Evolutionary conservation across 306 rosid species (phyloP).

Genomic region (Oemleria cerasiformis): DNA sequence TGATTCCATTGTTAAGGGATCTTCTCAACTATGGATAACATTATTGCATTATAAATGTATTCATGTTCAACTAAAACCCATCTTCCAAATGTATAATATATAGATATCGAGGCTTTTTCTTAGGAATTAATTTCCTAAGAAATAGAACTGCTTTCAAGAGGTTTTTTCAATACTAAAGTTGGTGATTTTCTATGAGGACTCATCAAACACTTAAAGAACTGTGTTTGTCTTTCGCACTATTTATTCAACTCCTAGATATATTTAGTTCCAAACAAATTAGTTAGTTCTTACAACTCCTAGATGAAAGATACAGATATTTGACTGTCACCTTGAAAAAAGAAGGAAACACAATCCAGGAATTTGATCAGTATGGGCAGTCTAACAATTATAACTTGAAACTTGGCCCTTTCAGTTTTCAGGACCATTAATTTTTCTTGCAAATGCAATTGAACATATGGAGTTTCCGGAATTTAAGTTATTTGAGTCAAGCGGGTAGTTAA

Average conservation of each 20-base stretch:
- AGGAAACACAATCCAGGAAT: not conserved
- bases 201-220: too few relatives aligned
- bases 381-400: not conserved
- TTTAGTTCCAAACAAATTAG: too few relatives aligned
- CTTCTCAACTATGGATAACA: not conserved
- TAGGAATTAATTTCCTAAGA: too few relatives aligned
- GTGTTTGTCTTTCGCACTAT: too few relatives aligned
- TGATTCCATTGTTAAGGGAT: not conserved
- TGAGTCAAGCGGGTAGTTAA: not conserved
- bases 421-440: not conserved
- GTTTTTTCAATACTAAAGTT: too few relatives aligned
- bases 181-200: too few relatives aligned
- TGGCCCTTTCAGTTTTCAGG: not conserved
- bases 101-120: too few relatives aligned
- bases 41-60: not conserved
- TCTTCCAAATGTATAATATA: too few relatives aligned
- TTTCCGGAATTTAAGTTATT: not conserved
- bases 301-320: not conserved
- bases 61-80: not conserved
- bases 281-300: not conserved
- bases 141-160: too few relatives aligned
- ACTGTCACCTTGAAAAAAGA: not conserved
- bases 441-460: not conserved
- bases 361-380: not conserved
- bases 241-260: too few relatives aligned